These are phyloP conservation scores for Trichoderma sp. DNA, from an alignment of 2,329 filamentous ascomycete genomes.

Conservation along the genomic window DNA sequence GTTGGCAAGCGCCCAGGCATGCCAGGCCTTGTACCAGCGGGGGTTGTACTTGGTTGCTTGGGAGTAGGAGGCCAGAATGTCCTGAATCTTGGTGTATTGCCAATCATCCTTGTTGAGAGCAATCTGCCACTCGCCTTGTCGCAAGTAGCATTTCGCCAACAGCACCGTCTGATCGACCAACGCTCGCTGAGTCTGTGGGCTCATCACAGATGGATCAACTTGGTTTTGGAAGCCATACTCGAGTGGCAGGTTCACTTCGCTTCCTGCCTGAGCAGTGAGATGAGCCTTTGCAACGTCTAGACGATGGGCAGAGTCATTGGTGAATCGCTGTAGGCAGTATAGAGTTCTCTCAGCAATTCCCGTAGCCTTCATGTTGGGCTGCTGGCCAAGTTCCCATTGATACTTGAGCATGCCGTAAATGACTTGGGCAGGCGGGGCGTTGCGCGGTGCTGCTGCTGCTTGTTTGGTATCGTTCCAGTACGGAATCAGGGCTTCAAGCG, in stretches of 20 bases:
- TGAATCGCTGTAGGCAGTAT: conserved; percentile 62
- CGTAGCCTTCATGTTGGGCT: conserved; percentile 45
- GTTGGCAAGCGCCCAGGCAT: conserved; percentile 96
- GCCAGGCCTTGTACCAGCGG: conserved; percentile 98
- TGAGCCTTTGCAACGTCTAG: conserved; percentile 57
- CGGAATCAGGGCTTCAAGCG: conserved; percentile 61
- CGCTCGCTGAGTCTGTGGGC: conserved; percentile 52
- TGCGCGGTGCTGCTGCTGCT: conserved; percentile 37
- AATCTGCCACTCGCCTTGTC: conserved; percentile 95
- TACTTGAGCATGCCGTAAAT: conserved; percentile 98
- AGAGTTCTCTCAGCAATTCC: conserved; percentile 57
- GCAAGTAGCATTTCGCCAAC: conserved; percentile 92
- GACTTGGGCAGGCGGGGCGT: conserved; percentile 70
- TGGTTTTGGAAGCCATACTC: conserved; percentile 55
- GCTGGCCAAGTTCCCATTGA: conserved; percentile 84
- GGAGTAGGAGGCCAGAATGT: conserved; percentile 87
- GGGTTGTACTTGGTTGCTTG: conserved; percentile 93
- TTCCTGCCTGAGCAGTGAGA: conserved; percentile 48
- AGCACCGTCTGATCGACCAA: conserved; percentile 66
- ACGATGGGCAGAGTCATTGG: conserved; percentile 57
- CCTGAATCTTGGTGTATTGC: conserved; percentile 81
- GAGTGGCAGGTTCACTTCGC: conserved; percentile 46
- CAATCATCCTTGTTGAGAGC: conserved; percentile 83
- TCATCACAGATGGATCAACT: conserved; percentile 47
- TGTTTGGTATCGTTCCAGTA: conserved; percentile 52